These are phyloP conservation scores for Oxytropis ochrocephala DNA, from an alignment of 306 rosid genomes.

Conservation along the genomic window DNA sequence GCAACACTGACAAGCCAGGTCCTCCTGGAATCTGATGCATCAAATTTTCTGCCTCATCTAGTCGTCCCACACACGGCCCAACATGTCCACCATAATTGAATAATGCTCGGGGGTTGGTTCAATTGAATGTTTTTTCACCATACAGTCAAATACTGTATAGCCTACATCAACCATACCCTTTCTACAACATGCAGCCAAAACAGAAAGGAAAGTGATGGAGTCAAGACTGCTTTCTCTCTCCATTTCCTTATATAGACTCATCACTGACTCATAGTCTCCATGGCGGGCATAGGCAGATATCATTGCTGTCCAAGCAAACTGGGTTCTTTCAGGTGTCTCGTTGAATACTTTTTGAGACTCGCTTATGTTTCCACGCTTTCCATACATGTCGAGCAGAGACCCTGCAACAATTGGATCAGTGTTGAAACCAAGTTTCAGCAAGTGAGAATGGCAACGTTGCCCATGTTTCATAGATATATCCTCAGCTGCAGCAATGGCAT, in stretches of 20 bases:
- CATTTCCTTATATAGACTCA: constrained; percentile 56
- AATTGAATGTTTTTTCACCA: constrained; percentile 50
- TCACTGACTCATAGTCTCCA: constrained; percentile 59
- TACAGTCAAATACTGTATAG: constrained; percentile 39
- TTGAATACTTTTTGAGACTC: constrained; percentile 62
- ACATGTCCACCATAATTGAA: constrained; percentile 75
- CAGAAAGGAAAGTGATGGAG: constrained; percentile 69
- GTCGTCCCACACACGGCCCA: constrained; percentile 64
- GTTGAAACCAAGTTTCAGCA: constrained; percentile 56
- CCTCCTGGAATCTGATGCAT: constrained; percentile 49
- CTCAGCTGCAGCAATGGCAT: constrained; percentile 64
- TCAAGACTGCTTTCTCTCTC: constrained; percentile 49
- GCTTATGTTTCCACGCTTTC: constrained; percentile 65
- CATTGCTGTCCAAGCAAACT: constrained; percentile 72
- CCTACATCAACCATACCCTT: constrained; percentile 77
- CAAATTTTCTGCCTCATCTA: constrained; percentile 65
- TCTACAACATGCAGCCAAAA: constrained; percentile 65
- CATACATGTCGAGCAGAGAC: constrained; percentile 82
- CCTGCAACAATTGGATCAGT: constrained; percentile 53
- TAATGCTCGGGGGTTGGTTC: constrained; percentile 67
- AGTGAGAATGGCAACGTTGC: constrained; percentile 61
- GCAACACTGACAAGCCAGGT: constrained; percentile 60
- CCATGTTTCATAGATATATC: constrained; percentile 68
- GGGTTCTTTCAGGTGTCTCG: constrained; percentile 46
- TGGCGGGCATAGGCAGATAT: constrained; percentile 72